Conservation (phyloP, 306 rosid species). For the Quercus agrifolia region DNA sequence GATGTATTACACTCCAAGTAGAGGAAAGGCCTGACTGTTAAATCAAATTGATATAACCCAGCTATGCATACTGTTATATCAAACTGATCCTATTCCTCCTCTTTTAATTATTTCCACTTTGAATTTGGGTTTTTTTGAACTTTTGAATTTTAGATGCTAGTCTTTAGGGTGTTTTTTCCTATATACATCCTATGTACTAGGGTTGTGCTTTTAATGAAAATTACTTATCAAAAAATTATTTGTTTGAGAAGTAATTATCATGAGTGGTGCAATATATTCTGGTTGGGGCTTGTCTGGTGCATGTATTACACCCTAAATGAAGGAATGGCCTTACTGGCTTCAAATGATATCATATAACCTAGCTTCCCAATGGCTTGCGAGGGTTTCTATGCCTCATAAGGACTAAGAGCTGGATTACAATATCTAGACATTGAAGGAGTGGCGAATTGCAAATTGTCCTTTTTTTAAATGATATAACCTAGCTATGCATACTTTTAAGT, state of each 20-base stretch:
- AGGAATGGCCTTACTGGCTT: background rate
- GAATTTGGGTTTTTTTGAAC: background rate
- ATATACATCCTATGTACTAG: no score
- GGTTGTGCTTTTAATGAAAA: no score
- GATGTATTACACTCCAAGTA: background rate
- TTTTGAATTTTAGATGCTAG: no score
- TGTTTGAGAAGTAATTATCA: background rate
- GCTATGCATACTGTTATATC: background rate
- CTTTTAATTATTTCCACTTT: constrained; percentile 1
- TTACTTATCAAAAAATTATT: background rate
- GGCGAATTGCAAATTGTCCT: background rate
- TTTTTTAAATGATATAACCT: background rate
- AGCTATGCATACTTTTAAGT: constrained; percentile 1
- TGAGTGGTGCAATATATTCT: background rate
- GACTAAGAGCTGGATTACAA: background rate
- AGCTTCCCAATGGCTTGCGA: background rate
- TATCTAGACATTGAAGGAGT: background rate
- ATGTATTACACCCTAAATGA: background rate
- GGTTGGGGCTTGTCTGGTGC: background rate
- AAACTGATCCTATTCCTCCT: background rate
- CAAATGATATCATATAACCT: background rate
- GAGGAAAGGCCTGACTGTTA: background rate
- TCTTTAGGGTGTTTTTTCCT: no score
- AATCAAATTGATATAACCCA: background rate
- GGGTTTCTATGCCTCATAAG: background rate